Evolutionary conservation across 1,284 basidiomycete species (phyloP), one percentile per base, ranked within the genome.

Genomic region (Cutaneotrichosporon cavernicola): DNA sequence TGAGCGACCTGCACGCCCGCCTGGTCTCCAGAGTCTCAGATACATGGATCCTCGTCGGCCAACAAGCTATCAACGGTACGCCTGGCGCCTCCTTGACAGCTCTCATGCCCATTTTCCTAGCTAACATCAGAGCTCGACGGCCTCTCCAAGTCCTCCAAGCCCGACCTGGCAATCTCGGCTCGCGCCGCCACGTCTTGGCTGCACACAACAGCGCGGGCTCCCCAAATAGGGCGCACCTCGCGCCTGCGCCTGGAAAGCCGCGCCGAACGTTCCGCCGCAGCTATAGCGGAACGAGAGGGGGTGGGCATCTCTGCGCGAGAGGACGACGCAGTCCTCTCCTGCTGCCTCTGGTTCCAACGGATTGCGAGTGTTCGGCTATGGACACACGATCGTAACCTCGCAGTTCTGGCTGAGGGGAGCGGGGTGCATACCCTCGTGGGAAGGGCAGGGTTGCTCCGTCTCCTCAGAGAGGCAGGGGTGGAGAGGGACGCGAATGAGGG

Each of bases 101-200:
- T 26, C 26, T 26, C 26, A 26, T 26, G 26, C 26, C 26, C 26
- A 26, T 26, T 26, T 26, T 26, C 2, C 8, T 6, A 21, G 5
- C 64, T 62, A 36, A 61, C 49, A 26, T 1, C 53, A 65, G 65
- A 67, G 34, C 65, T 67, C 34, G 65, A 67, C 60, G 62, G 62
- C 14, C 57, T 67, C 14, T 60, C 56, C n/a, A 22, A 49, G 4
- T 51, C 34, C 49, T 4, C 18, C 43, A 58, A 63, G 5, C 26
- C n/a, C 4, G 30, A n/a, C 0, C 50, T 63, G 22, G 56, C 56
- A 31, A 38, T 34, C 21, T 32, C 26, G 26, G 65, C 65, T 22
- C 56, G 56, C 32, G 11, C 21, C 1, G 65, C 62, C 1, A 67
- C 60, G 1, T 30, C 40, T 0, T 67, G 62, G 60, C 56, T 67